Evolutionary conservation across 2,329 filamentous ascomycete genomes (phyloP).

Genomic region (Aureobasidium mangrovei): DNA sequence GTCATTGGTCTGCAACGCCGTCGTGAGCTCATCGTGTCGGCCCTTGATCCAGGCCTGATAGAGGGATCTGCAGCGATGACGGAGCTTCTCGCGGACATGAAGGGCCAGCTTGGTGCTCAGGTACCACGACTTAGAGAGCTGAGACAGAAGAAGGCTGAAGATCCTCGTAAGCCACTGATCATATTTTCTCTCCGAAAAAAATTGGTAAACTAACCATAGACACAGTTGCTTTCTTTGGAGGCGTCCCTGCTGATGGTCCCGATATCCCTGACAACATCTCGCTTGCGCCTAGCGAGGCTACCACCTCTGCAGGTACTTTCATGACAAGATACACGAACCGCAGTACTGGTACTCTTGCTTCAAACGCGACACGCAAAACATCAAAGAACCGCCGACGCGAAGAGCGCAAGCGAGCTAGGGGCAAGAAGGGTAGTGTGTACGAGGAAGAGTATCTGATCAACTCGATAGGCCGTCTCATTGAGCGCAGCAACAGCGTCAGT

Average conservation of each 20-base stretch:
- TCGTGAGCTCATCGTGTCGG: constrained; percentile 53
- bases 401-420: constrained; percentile 87
- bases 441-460: constrained; percentile 96
- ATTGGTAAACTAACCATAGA: neutral
- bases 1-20: constrained; percentile 55
- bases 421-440: constrained; percentile 94
- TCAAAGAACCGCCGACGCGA: constrained; percentile 82
- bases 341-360: constrained; percentile 59
- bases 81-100: constrained; percentile 90
- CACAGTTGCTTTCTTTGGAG: constrained; percentile 70
- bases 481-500: constrained; percentile 65
- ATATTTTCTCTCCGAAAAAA: neutral
- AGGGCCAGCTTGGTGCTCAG: constrained; percentile 72
- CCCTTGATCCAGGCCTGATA: constrained; percentile 69
- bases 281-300: constrained; percentile 74
- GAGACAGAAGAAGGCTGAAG: constrained; percentile 67
- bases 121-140: constrained; percentile 79
- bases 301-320: constrained; percentile 64
- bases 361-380: constrained; percentile 66
- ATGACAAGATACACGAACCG: constrained; percentile 88
- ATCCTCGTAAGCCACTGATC: constrained; percentile 46
- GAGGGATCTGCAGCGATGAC: constrained; percentile 77
- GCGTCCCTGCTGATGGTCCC: constrained; percentile 38
- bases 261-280: constrained; percentile 90
- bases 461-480: constrained; percentile 72